Evolutionary conservation across 2,329 filamentous ascomycete genomes (phyloP), one percentile per base, ranked within the genome.

Genomic region (Pseudogymnoascus sp.): DNA sequence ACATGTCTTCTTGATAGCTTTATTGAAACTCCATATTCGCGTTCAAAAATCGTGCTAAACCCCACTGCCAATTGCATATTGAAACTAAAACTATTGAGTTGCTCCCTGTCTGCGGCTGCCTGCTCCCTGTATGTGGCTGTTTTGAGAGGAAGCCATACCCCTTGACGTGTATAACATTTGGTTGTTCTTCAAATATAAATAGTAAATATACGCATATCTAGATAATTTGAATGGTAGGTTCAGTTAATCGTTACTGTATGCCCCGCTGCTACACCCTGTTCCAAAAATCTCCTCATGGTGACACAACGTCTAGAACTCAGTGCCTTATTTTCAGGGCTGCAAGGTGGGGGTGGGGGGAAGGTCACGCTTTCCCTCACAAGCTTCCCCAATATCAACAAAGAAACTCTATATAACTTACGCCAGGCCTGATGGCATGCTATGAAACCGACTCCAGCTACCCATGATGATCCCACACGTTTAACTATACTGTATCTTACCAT

Each of bases 301-400:
- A 31, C 26, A 33, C 50, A 57, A 2, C 28, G n/a, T 57, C 26
- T 19, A 35, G 10, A 57, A 33, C 6, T 57, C 17, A 2, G 3
- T 33, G 11, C 50, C 50, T 57, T 57, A 57, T 17, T 21, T 33
- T 15, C n/a, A 57, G 35, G 50, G 50, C 50, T 57, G 4, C 28
- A 57, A 57, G 26, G 50, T 57, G 50, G 50, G 47, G 50, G 50
- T 57, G 28, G 47, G 47, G 10, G 47, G 26, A 28, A 53, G 28
- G 50, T 57, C 50, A 33, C 28, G 50, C 50, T 57, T 57, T 33
- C 50, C 28, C 10, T 33, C 17, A 13, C 28, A 57, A 57, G 50
- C 50, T 57, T 35, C 50, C 50, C 50, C 50, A 57, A 21, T 57
- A 57, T 57, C n/a, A 57, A 57, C 50, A 57, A 57, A 57, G 50